Evolutionary conservation across 2,329 filamentous ascomycete genomes (phyloP).

Genomic region (Fusarium nodosum): DNA sequence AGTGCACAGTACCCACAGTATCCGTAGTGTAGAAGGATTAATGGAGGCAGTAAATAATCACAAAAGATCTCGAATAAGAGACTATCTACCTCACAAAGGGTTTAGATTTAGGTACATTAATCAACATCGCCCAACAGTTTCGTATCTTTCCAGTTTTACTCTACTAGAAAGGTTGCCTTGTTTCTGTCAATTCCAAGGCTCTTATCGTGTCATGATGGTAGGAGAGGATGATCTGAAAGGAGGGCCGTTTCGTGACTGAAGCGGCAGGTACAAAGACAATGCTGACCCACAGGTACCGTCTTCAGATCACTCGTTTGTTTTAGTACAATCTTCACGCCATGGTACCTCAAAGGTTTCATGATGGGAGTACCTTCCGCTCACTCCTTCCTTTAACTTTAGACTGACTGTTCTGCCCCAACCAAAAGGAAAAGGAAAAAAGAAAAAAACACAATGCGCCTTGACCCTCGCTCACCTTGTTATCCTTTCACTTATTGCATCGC

Average conservation of each 20-base stretch:
- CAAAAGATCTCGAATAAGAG: conserved; percentile 7
- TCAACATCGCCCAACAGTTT: neutral
- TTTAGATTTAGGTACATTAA: neutral
- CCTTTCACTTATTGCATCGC: neutral
- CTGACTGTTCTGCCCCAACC: conserved; percentile 12
- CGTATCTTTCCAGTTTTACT: neutral
- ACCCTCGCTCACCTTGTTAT: neutral
- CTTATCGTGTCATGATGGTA: conserved; percentile 26
- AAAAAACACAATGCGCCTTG: conserved; percentile 14
- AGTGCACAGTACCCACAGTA: neutral
- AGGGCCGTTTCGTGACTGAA: conserved; percentile 26
- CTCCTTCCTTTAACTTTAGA: conserved; percentile 6
- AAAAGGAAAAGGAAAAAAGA: conserved; percentile 1
- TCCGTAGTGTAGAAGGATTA: neutral
- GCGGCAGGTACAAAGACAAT: conserved; percentile 21
- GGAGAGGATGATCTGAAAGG: conserved; percentile 21
- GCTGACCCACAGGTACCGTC: conserved; percentile 22
- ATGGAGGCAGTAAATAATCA: conserved; percentile 8
- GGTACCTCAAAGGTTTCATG: conserved; percentile 18
- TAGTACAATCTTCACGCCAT: neutral
- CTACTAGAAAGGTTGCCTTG: neutral
- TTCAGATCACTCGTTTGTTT: neutral
- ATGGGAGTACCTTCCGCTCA: conserved; percentile 21
- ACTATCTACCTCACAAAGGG: neutral
- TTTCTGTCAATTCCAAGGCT: neutral